Conservation (phyloP, 2,329 filamentous ascomycete species). For the Juglanconis oblonga region DNA sequence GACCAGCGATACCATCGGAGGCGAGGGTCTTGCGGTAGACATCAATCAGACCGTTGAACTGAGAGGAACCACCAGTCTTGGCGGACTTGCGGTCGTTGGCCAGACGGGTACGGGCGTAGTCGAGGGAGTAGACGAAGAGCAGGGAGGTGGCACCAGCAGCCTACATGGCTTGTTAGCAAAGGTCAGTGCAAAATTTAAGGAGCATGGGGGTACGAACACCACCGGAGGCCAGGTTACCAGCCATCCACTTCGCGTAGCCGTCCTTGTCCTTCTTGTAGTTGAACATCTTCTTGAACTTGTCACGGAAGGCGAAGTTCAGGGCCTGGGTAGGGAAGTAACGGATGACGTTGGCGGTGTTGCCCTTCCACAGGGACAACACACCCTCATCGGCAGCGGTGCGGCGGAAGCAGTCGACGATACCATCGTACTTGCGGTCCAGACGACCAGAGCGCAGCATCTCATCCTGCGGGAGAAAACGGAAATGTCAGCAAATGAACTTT, state of each 20-base stretch:
- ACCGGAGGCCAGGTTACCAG: slow-evolving; percentile 98
- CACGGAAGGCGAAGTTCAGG: slow-evolving; percentile 99
- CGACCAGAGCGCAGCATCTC: slow-evolving; percentile 99
- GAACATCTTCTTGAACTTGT: slow-evolving; percentile 99
- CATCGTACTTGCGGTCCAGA: slow-evolving; percentile 95
- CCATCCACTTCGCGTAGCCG: slow-evolving; percentile 98
- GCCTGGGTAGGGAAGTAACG: slow-evolving; percentile 99
- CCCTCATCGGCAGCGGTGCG: slow-evolving; percentile 89
- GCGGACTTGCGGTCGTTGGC: slow-evolving; percentile 99
- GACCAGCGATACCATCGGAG: slow-evolving; percentile 97
- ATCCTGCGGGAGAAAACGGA: slow-evolving; percentile 61
- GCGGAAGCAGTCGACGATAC: slow-evolving; percentile 93
- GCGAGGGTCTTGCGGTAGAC: slow-evolving; percentile 99
- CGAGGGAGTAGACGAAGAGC: slow-evolving; percentile 99
- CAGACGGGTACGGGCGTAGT: slow-evolving; percentile 99
- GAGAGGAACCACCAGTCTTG: slow-evolving; percentile 94
- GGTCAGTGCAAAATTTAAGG: not conserved
- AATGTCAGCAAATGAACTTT: slow-evolving; percentile 28
- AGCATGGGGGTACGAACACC: slow-evolving; percentile 68
- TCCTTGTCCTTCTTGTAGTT: slow-evolving; percentile 99
- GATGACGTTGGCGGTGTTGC: slow-evolving; percentile 99
- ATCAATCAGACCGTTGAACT: slow-evolving; percentile 99
- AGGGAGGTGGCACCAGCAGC: slow-evolving; percentile 99
- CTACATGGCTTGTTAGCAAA: slow-evolving; percentile 37
- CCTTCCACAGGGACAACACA: slow-evolving; percentile 94